Evolutionary conservation across 352 stramenopile genomes (phyloP), one percentile per base, ranked within the genome.

Genomic region (Hyaloperonospora brassicae): DNA sequence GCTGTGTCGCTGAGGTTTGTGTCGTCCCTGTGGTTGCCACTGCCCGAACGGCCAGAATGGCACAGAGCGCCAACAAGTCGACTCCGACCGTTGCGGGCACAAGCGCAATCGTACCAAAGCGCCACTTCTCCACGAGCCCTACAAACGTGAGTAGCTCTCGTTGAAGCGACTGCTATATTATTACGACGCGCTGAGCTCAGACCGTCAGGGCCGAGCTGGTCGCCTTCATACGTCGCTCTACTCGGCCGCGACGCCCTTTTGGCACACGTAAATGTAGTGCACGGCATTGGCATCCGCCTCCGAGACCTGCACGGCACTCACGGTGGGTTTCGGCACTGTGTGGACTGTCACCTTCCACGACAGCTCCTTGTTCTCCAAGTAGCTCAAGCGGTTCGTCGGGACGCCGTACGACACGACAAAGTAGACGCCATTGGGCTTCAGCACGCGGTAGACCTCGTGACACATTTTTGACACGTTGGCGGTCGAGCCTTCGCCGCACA

Each of bases 261-360:
- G 76, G 81, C 93, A 98, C 12, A 97, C 85, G 64, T 98, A 98
- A 45, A 98, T 84, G 85, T 98, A 98, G 66, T 98, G 94, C 51
- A 97, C 93, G 44, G 78, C 84, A 54, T 96, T 97, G 23, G 89
- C 89, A 59, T 98, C 93, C 8, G 87, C 84, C 45, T 94, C 93
- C n/a, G 87, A 86, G 46, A 97, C 85, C 30, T 96, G 88, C 47
- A 95, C 86, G 22, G 90, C 89, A 45, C 79, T 97, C n/a, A 98
- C 92, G 12, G 89, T 97, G 6, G 94, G 94, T 71, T 98, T 98
- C 39, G 91, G 87, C 43, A 98, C 88, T n/a, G 94, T 98, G 71
- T 97, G 89, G 31, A 96, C 80, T 21, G 84, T 94, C 12, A 98
- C 94, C 39, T 80, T 96, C 94, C 94, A 98, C 57, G 83, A 78